Evolutionary conservation across 2,329 filamentous ascomycete genomes (phyloP).

Genomic region (Pseudopyricularia javanii): DNA sequence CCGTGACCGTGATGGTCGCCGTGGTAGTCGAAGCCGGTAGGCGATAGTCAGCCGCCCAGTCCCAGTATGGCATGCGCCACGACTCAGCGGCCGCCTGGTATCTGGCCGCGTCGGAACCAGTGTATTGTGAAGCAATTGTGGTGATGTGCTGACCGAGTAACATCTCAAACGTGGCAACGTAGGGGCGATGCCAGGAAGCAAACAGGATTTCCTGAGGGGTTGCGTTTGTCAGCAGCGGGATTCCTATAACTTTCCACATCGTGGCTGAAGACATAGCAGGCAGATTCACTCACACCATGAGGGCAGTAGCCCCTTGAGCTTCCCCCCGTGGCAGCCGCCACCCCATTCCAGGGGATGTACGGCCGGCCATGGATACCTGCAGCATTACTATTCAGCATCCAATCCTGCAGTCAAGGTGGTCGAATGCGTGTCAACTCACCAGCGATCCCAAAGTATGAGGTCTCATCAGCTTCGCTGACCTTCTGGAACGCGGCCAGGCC

Average conservation of each 20-base stretch:
- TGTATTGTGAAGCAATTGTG: slow-evolving; percentile 29
- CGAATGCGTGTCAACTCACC: slow-evolving; percentile 15
- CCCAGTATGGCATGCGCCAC: slow-evolving; percentile 36
- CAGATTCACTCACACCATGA: slow-evolving; percentile 17
- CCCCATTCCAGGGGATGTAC: slow-evolving; percentile 15
- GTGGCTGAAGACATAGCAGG: too few species aligned
- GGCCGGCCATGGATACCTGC: slow-evolving; percentile 11
- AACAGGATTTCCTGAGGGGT: slow-evolving; percentile 23
- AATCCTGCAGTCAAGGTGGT: slow-evolving; percentile 2
- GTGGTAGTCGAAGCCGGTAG: slow-evolving; percentile 20
- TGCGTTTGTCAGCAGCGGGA: neutral
- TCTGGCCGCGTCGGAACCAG: slow-evolving; percentile 13
- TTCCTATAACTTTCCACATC: too few species aligned
- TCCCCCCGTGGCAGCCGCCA: slow-evolving; percentile 12
- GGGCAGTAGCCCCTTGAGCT: slow-evolving; percentile 23
- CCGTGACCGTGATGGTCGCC: slow-evolving; percentile 4
- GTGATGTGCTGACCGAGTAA: slow-evolving; percentile 29
- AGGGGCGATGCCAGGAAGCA: slow-evolving; percentile 38
- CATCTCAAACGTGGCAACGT: slow-evolving; percentile 39
- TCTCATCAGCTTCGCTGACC: slow-evolving; percentile 19
- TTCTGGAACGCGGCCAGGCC: slow-evolving; percentile 26
- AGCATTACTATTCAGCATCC: too few species aligned
- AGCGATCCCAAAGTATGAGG: slow-evolving; percentile 32
- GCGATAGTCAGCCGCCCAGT: slow-evolving; percentile 27
- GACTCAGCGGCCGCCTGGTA: slow-evolving; percentile 28